Evolutionary conservation across 805 yeast species (phyloP).

Genomic region (Candida michaelii): DNA sequence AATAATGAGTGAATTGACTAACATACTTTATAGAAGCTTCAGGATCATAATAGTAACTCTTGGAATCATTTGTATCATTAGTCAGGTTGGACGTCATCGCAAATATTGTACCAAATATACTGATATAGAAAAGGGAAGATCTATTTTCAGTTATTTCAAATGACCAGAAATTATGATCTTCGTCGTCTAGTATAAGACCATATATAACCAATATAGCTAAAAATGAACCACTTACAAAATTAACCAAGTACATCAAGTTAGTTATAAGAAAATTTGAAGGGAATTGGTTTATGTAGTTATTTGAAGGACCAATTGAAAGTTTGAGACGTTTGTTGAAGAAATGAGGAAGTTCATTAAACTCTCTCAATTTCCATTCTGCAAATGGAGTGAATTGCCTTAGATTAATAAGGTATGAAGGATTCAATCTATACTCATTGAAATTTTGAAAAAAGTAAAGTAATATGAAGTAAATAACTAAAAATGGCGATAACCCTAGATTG

Average conservation of each 20-base stretch:
- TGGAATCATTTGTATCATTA: slow-evolving; percentile 14
- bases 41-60: slow-evolving; percentile 76
- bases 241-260: slow-evolving; percentile 37
- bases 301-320: slow-evolving; percentile 75
- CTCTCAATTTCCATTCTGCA: slow-evolving; percentile 95
- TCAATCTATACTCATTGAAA: slow-evolving; percentile 87
- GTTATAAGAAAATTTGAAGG: slow-evolving; percentile 65
- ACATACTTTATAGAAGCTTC: slow-evolving; percentile 81
- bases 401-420: slow-evolving; percentile 74
- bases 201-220: slow-evolving; percentile 69
- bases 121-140: slow-evolving; percentile 83
- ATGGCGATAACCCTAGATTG: slow-evolving; percentile 81
- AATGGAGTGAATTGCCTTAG: slow-evolving; percentile 84
- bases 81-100: slow-evolving; percentile 61
- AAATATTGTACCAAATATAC: slow-evolving; percentile 84
- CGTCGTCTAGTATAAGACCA: slow-evolving; percentile 84
- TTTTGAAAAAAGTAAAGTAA: slow-evolving; percentile 84
- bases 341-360: slow-evolving; percentile 90
- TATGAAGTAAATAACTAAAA: slow-evolving; percentile 79
- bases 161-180: slow-evolving; percentile 70
- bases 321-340: slow-evolving; percentile 78
- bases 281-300: slow-evolving; percentile 83
- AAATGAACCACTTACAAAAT: slow-evolving; percentile 82
- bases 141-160: slow-evolving; percentile 82
- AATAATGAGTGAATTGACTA: slow-evolving; percentile 84